A percentile compares a stretch with the other conserved stretches of the same genome.
Evolutionary conservation across 768 basidiomycete genomes (phyloP).

Genomic region (Plicaturopsis crispa): DNA sequence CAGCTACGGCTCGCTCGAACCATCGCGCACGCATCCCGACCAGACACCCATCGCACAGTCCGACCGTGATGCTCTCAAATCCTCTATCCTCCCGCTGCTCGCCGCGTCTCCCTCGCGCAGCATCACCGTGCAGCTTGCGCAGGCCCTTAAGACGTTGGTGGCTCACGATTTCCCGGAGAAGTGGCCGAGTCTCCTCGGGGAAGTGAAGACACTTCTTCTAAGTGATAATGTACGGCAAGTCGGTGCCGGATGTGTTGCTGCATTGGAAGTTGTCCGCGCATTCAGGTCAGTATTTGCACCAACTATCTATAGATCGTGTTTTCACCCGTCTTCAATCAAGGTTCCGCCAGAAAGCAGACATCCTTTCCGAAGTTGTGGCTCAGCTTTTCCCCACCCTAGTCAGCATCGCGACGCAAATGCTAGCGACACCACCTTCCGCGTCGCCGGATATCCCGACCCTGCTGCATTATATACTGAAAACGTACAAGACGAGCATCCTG

Average conservation of each 20-base stretch:
- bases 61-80: constrained; percentile 70
- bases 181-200: constrained; percentile 67
- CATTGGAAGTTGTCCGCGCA: constrained; percentile 71
- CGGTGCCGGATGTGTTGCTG: constrained; percentile 72
- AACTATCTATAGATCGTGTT: neutral
- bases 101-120: constrained; percentile 55
- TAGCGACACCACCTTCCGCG: constrained; percentile 52
- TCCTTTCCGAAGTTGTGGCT: constrained; percentile 49
- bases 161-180: constrained; percentile 70
- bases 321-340: constrained; percentile 25
- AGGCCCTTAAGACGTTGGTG: constrained; percentile 65
- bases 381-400: constrained; percentile 72
- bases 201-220: constrained; percentile 53
- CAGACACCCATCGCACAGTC: constrained; percentile 51
- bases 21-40: constrained; percentile 42
- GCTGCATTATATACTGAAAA: constrained; percentile 81
- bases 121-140: constrained; percentile 72
- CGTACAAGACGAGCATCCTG: constrained; percentile 79
- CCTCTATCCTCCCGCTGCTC: constrained; percentile 61
- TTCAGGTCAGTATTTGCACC: constrained; percentile 44
- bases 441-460: constrained; percentile 74
- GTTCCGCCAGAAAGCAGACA: constrained; percentile 59
- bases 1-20: constrained; percentile 45
- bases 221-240: constrained; percentile 67
- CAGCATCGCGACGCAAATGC: constrained; percentile 62